Percentiles rank a stretch among this genome's conserved stretches.
Evolutionary conservation across 371 early-diverging fungal species (phyloP).

Genomic region (Mucor racemosus): DNA sequence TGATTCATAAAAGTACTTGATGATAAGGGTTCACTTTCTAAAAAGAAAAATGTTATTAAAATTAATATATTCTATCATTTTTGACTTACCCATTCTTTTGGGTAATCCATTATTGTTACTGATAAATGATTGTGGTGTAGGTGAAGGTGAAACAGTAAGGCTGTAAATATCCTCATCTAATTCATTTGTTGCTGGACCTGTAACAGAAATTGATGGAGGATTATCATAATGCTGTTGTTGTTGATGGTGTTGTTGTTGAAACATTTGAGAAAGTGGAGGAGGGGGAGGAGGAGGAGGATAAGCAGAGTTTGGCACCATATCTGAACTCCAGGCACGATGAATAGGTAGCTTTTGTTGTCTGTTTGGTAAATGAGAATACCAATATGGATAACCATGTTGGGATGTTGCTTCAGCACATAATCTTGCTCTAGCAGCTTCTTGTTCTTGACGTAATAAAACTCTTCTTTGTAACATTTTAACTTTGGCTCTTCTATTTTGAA

Average conservation of each 20-base stretch:
- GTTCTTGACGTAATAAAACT: conserved; percentile 59
- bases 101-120: background rate
- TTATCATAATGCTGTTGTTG: background rate
- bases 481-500: conserved; percentile 98
- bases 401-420: conserved; percentile 40
- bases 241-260: background rate
- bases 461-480: conserved; percentile 74
- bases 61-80: background rate
- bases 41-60: background rate
- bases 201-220: conserved; percentile 20
- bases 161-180: conserved; percentile 21
- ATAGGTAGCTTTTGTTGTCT: conserved; percentile 27
- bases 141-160: conserved; percentile 26
- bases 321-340: conserved; percentile 53
- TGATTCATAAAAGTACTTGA: conserved; percentile 1
- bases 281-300: conserved; percentile 24
- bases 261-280: conserved; percentile 17
- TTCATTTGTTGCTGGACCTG: conserved; percentile 17
- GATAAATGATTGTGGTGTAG: conserved; percentile 28
- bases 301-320: conserved; percentile 27
- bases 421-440: conserved; percentile 47
- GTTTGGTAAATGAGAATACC: conserved; percentile 16
- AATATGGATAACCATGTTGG: conserved; percentile 21
- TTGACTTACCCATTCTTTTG: conserved; percentile 19
- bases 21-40: conserved; percentile 28